Evolutionary conservation across 441 rosid species (phyloP), one percentile per base, ranked within the genome.

Genomic region (Eruca vesicaria): DNA sequence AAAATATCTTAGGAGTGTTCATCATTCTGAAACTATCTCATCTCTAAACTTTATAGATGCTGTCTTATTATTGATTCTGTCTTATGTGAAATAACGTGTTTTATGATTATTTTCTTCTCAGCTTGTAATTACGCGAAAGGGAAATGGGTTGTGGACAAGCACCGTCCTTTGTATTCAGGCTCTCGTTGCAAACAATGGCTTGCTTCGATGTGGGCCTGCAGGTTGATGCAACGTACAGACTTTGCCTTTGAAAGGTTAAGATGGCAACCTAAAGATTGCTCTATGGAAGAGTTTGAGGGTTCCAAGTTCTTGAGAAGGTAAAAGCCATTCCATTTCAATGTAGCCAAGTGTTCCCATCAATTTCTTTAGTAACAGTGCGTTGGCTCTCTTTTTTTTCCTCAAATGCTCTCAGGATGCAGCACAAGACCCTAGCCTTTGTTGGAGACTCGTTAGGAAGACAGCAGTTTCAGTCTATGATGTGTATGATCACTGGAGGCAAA

Each of bases 401-500:
- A 41, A 76, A 63, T 62, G 20, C 66, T 56, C 63, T 4, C 87
- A 95, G 98, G 94, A 87, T 95, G 99, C 79, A 64, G 81, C 71
- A 82, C 79, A 92, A 88, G 75, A 92, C 98, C 45, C 80, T 92
- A 78, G 99, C 99, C 75, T 92, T 95, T 86, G 90, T 95, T 41
- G 99, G 99, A 83, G 99, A 95, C 79, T 95, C 99, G 33, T 69
- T 95, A 73, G 99, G 99, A 53, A 80, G 98, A 78, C 99, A 95
- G 83, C 98, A 92, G 72, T 92, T 90, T 78, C 99, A 88, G 74
- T 94, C 99, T 18, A 77, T 92, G 66, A 87, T 95, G 96, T 95
- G 99, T 89, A 95, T 95, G 99, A 82, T 88, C 78, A 83, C 96
- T 0, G 91, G 88, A 76, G 91, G 98, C 53, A 78, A 80, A 74